phyloP scores from a whole-genome alignment of 805 yeast genomes.

The Maudiozyma turicensis region DNA sequence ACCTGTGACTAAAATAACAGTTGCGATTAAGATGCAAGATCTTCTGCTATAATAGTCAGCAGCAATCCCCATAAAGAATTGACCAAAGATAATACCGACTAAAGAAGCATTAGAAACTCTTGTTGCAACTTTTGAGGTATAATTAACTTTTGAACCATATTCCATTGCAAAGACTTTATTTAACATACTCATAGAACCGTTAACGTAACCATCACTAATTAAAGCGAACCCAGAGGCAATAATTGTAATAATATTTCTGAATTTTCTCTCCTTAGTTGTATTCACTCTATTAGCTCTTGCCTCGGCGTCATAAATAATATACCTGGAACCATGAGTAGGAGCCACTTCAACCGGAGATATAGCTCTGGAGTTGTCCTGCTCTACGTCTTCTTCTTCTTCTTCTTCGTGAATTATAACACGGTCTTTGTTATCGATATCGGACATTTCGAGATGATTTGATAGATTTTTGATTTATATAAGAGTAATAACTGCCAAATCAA shows the following conservation, averaged over 20 bases:
- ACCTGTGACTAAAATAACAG: conserved; percentile 1
- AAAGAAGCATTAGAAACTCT: conserved; percentile 4
- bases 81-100: conserved; percentile 4
- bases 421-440: neutral
- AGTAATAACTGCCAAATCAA: neutral
- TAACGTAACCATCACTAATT: conserved; percentile 4
- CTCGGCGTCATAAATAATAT: conserved; percentile 1
- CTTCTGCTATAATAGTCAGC: conserved; percentile 3
- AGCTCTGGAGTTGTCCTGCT: neutral
- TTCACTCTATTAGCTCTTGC: neutral
- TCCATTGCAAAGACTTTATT: conserved; percentile 2
- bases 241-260: conserved; percentile 3
- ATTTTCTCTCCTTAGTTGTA: neutral
- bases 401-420: neutral
- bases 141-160: conserved; percentile 1
- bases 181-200: conserved; percentile 5
- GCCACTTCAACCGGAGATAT: neutral
- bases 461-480: neutral
- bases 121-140: conserved; percentile 2
- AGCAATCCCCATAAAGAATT: conserved; percentile 4
- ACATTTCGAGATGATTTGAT: neutral
- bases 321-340: neutral
- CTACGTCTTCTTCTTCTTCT: neutral
- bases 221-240: conserved; percentile 5
- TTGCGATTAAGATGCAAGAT: conserved; percentile 2